Evolutionary conservation across 2,329 filamentous ascomycete species (phyloP).

Genomic region (Apiospora hydei): DNA sequence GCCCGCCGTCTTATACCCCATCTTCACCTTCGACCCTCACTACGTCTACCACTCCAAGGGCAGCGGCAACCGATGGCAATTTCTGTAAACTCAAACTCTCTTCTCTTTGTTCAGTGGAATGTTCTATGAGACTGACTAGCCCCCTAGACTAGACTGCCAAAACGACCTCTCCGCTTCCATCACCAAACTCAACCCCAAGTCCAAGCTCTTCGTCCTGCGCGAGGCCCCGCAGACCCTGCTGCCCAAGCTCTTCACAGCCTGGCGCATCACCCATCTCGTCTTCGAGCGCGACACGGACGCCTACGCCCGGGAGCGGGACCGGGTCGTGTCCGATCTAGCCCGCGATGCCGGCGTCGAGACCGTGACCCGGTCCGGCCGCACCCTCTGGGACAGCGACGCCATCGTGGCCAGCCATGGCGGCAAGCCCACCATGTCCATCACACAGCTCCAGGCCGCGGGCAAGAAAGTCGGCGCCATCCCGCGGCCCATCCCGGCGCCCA

Average conservation of each 20-base stretch:
- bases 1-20: conserved; percentile 73
- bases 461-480: conserved; percentile 68
- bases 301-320: conserved; percentile 72
- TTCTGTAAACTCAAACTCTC: conserved; percentile 55
- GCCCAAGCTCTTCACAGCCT: conserved; percentile 75
- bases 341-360: conserved; percentile 72
- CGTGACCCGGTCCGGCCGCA: conserved; percentile 69
- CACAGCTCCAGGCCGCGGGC: conserved; percentile 69
- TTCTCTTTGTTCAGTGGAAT: no score
- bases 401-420: conserved; percentile 70
- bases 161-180: conserved; percentile 73
- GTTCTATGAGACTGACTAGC: background rate
- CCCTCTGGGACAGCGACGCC: conserved; percentile 76
- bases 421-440: conserved; percentile 78
- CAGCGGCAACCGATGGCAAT: conserved; percentile 78
- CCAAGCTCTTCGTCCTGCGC: conserved; percentile 74
- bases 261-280: conserved; percentile 77
- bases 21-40: conserved; percentile 84
- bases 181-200: conserved; percentile 69
- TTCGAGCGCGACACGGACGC: conserved; percentile 83
- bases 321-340: conserved; percentile 64
- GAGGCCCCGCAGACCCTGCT: conserved; percentile 76
- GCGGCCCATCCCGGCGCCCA: conserved; percentile 63
- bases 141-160: conserved; percentile 71
- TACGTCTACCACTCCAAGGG: conserved; percentile 78